A percentile compares a stretch with the other conserved stretches of the same genome.
phyloP scores from a whole-genome alignment of 2,329 filamentous ascomycete genomes.

The Emmonsiellopsis sp. region DNA sequence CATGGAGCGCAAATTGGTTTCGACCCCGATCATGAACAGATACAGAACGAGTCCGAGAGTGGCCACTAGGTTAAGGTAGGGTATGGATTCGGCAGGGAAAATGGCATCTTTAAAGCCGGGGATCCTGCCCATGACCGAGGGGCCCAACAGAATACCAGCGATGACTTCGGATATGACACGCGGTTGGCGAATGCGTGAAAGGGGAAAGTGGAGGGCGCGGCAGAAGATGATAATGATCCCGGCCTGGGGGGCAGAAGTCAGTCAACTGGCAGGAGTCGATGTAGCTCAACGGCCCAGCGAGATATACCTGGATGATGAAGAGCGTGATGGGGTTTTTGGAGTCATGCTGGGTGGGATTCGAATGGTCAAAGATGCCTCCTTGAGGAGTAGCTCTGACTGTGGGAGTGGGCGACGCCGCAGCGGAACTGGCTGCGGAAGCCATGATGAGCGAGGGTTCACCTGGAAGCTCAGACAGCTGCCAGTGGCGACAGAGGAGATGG shows the following conservation, averaged over 20 bases:
- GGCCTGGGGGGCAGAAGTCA: slow-evolving; percentile 39
- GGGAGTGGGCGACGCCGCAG: slow-evolving; percentile 14
- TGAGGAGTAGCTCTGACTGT: slow-evolving; percentile 42
- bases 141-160: slow-evolving; percentile 75
- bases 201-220: slow-evolving; percentile 64
- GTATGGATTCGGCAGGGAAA: slow-evolving; percentile 67
- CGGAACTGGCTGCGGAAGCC: slow-evolving; percentile 5
- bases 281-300: neutral
- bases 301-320: slow-evolving; percentile 63
- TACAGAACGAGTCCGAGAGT: slow-evolving; percentile 79
- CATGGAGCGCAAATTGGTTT: slow-evolving; percentile 73
- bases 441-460: neutral
- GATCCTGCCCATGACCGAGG: slow-evolving; percentile 79
- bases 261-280: neutral
- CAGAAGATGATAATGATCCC: slow-evolving; percentile 68
- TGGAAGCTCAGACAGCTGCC: neutral
- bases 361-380: slow-evolving; percentile 62
- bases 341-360: slow-evolving; percentile 60
- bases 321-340: slow-evolving; percentile 62
- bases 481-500: neutral
- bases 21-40: slow-evolving; percentile 77
- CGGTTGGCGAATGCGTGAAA: slow-evolving; percentile 68
- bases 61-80: slow-evolving; percentile 66
- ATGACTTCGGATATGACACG: slow-evolving; percentile 79
- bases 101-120: slow-evolving; percentile 68